Base-by-base conservation (phyloP, 1,284 basidiomycete species). In the Puccinia hordei region DNA sequence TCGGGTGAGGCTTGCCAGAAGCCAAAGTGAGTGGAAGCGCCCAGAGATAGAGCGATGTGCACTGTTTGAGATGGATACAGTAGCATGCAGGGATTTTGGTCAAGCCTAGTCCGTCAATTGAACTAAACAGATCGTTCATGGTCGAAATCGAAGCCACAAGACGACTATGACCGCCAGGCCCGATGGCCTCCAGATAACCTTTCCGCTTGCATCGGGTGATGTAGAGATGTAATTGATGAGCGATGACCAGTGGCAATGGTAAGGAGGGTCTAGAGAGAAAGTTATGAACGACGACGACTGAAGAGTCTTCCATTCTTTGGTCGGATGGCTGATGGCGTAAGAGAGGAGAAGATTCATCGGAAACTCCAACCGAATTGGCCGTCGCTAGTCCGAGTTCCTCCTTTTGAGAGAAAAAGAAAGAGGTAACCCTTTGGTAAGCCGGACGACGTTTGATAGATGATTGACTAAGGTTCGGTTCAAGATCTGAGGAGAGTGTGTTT, bases 161-260 rank as follows among this genome's bases (percentile, higher is more conserved):
- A n/a, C 81, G 82, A 55, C 82, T 83, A 80, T 81, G 82, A 1
- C 84, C 84, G 0, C 84, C 82, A 0, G 83, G 83, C 12, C 84
- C 84, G 61, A 85, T 66, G n/a, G 69, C 59, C 46, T 85, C 84
- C 41, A 85, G 75, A 33, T 83, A 80, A 24, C 81, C 81, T 59
- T 80, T 78, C 1, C 66, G 53, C n/a, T 74, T 79, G 81, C 80
- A 83, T 77, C 81, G 73, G 1, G 84, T 82, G 19, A 85, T 80
- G 53, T 85, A 85, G n/a, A 84, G 66, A 15, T 82, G 81, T 4
- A 85, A 51, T 46, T 84, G 82, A 74, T 85, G 84, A 8, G 83
- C 81, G 49, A 85, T 84, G 19, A 84, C 81, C 24, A 85, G 74
- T 24, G 84, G 84, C 13, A 85, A 81, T 0, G 84, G 83, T 8